Conservation (phyloP, 192 early-diverging fungal genomes). For the Diversispora eburnea region DNA sequence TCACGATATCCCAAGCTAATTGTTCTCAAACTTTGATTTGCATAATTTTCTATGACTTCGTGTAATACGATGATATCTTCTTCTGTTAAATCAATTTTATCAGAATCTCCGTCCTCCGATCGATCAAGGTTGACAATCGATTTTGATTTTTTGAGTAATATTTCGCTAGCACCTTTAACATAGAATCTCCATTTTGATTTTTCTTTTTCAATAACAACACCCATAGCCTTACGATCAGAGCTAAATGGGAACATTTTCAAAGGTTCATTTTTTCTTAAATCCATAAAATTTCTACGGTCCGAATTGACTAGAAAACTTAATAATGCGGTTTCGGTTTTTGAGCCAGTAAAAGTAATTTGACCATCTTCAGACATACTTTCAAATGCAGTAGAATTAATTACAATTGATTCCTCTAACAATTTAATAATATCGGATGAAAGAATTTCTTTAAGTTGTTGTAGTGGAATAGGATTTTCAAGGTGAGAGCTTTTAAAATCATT, state of each 20-base stretch:
- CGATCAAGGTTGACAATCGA: conserved; percentile 48
- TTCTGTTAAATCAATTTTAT: conserved; percentile 28
- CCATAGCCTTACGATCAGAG: conserved; percentile 92
- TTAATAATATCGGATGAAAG: conserved; percentile 42
- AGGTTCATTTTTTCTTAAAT: conserved; percentile 60
- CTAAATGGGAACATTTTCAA: conserved; percentile 87
- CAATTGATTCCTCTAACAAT: conserved; percentile 66
- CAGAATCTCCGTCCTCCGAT: conserved; percentile 24
- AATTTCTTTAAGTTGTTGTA: conserved; percentile 47
- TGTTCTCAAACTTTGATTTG: conserved; percentile 81
- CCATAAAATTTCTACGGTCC: conserved; percentile 58
- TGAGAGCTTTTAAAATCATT: not conserved
- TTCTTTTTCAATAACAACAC: conserved; percentile 57
- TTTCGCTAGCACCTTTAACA: conserved; percentile 94
- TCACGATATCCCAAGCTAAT: conserved; percentile 86
- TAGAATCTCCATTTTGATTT: conserved; percentile 63
- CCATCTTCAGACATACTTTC: conserved; percentile 49
- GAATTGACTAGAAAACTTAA: conserved; percentile 70
- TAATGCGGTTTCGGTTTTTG: conserved; percentile 94
- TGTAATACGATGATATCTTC: conserved; percentile 39
- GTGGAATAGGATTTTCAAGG: conserved; percentile 28
- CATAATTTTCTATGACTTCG: conserved; percentile 66
- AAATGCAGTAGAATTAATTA: conserved; percentile 81
- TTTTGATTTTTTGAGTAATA: conserved; percentile 66
- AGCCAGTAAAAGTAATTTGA: conserved; percentile 66